Base-by-base conservation (phyloP, 495 filamentous ascomycete genomes). In the Lasiosphaeria ovina region DNA sequence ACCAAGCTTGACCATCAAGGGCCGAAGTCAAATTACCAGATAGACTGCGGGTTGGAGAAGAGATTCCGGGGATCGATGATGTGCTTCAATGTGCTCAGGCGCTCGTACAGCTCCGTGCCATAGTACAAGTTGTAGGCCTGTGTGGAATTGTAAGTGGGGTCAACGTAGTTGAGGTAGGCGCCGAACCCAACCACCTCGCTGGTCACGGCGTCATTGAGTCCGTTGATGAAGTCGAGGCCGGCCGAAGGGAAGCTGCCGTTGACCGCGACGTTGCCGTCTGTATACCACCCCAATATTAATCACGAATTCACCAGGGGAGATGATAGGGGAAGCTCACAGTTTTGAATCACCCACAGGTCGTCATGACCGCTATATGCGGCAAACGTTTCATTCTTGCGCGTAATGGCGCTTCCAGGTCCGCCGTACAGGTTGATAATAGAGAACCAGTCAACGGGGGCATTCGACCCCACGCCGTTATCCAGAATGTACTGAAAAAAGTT, bases 401-500 rank as follows among this genome's bases (percentile, higher is more conserved):
- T 31, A n/a, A 66, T 61, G 35, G 53, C 48, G 24, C 54, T 54
- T 55, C 60, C 64, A 3, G 64, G 60, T 8, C 64, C 61, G 9
- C 64, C 64, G 47, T 62, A 64, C n/a, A 66, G 54, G 32, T 61
- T 57, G 49, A 64, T 63, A 51, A 60, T 63, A 32, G 61, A 54
- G 36, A 60, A 53, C 57, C 54, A 64, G 8, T 16, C 12, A 3
- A 64, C 57, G 12, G 61, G 64, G 6, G 57, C 35, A 50, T 45
- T 34, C 7, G n/a, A 8, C 12, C 16, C 12, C 8, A 47, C 12
- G 3, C 64, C 47, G 0, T 53, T 31, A n/a, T 35, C 24, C 9
- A 64, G 31, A 6, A 64, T 11, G 16, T 58, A 60, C 34, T 16
- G 11, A 36, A 64, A 64, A 52, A 57, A 66, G 10, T 16, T 40